These are phyloP conservation scores for Rhipidocladum racemiflorum DNA, from an alignment of 176 grass and related monocot genomes.

Conservation along the genomic window DNA sequence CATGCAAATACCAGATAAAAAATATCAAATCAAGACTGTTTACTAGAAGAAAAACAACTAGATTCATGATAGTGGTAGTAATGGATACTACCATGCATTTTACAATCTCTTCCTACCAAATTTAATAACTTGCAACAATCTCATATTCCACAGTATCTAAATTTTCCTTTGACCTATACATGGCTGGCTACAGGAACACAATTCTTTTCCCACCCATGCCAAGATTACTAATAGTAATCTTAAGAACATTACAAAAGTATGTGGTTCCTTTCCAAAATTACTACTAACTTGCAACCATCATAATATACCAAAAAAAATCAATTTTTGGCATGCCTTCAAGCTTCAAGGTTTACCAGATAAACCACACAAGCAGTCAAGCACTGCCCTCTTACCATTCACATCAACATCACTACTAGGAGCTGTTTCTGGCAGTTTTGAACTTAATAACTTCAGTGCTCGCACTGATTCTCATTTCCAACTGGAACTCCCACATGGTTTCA, in stretches of 20 bases:
- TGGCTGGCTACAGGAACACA: not conserved
- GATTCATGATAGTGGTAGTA: not conserved
- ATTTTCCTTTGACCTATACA: not conserved
- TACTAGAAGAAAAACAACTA: conserved; percentile 4
- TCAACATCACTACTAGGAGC: not conserved
- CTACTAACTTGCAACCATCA: not conserved
- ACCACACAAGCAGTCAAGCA: not conserved
- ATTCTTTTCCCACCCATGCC: not conserved
- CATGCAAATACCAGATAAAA: conserved; percentile 8
- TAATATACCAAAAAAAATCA: not conserved
- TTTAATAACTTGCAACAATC: not conserved
- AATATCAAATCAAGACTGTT: not conserved
- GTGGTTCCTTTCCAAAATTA: not conserved
- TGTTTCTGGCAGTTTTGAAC: not conserved
- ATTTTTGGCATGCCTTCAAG: not conserved
- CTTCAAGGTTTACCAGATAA: not conserved
- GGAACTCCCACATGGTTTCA: not conserved
- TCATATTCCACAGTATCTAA: not conserved
- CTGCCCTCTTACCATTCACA: not conserved
- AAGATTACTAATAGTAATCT: not conserved
- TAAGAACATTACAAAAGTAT: not conserved
- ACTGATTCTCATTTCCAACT: not conserved
- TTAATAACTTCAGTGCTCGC: not conserved
- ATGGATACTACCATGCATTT: not conserved
- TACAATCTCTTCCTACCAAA: not conserved